Evolutionary conservation across 2,329 filamentous ascomycete genomes (phyloP).

Genomic region (Cladosporium sp.): DNA sequence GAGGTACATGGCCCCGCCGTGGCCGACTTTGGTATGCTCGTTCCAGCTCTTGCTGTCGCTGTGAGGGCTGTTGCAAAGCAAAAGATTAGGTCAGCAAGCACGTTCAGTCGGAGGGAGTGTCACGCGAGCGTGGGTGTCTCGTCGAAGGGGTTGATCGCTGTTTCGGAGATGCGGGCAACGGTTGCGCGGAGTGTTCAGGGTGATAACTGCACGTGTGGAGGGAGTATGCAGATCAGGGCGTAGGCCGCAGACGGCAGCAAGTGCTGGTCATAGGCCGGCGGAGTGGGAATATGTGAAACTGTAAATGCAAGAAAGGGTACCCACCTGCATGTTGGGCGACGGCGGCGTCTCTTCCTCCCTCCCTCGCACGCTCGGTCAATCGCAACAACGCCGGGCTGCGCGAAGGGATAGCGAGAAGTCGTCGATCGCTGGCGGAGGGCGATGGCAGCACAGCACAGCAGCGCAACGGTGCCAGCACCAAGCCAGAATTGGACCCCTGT

Average conservation of each 20-base stretch:
- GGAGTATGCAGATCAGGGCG: slow-evolving; percentile 8
- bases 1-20: slow-evolving; percentile 55
- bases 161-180: slow-evolving; percentile 8
- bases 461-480: slow-evolving; percentile 1
- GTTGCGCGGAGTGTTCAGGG: slow-evolving; percentile 4
- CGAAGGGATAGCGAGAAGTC: neutral
- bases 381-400: neutral
- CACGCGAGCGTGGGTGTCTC: slow-evolving; percentile 12
- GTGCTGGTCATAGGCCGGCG: neutral
- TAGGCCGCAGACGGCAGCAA: neutral
- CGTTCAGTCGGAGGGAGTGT: slow-evolving; percentile 5
- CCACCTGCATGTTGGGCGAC: slow-evolving; percentile 9
- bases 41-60: slow-evolving; percentile 44
- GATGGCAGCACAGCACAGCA: slow-evolving; percentile 9
- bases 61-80: slow-evolving; percentile 30
- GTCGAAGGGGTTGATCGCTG: slow-evolving; percentile 5
- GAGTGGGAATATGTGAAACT: neutral
- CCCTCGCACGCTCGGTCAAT: neutral
- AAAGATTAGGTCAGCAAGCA: slow-evolving; percentile 4
- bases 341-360: neutral
- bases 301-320: neutral
- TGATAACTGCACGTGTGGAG: slow-evolving; percentile 3
- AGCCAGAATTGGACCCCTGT: slow-evolving; percentile 1
- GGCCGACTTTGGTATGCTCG: slow-evolving; percentile 26
- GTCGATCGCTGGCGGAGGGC: slow-evolving; percentile 4